Evolutionary conservation across 2,329 filamentous ascomycete genomes (phyloP).

Genomic region (Xylaria sp.): DNA sequence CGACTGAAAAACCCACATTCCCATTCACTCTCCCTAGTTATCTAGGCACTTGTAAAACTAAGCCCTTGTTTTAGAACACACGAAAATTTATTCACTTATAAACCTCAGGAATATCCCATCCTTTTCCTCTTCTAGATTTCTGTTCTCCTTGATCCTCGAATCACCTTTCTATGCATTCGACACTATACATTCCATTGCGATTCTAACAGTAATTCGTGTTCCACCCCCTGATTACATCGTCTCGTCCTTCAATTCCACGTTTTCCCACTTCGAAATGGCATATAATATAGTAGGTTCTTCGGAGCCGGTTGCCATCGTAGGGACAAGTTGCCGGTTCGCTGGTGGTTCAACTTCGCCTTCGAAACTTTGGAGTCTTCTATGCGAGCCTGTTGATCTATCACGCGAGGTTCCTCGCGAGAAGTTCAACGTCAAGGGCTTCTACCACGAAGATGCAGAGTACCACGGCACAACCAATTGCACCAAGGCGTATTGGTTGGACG

Average conservation of each 20-base stretch:
- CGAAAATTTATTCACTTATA: neutral
- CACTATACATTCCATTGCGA: neutral
- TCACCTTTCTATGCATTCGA: neutral
- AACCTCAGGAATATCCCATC: neutral
- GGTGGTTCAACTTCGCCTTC: constrained; percentile 46
- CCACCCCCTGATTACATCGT: neutral
- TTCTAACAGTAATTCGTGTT: neutral
- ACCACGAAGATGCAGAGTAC: constrained; percentile 48
- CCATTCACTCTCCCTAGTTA: neutral
- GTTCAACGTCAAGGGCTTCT: constrained; percentile 48
- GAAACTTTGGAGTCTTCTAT: constrained; percentile 47
- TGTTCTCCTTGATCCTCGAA: neutral
- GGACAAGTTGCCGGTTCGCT: constrained; percentile 48
- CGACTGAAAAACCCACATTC: no score
- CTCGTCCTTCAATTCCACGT: neutral
- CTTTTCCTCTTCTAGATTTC: neutral
- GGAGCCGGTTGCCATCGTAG: constrained; percentile 49
- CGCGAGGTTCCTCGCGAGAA: constrained; percentile 44
- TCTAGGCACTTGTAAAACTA: neutral
- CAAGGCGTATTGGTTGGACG: constrained; percentile 49
- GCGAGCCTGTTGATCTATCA: constrained; percentile 45
- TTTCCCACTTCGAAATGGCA: constrained; percentile 32
- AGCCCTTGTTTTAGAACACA: neutral
- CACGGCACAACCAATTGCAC: constrained; percentile 50
- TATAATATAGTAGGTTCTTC: constrained; percentile 35